Percentiles rank a stretch among this genome's conserved stretches.
These are phyloP conservation scores for Blastobotrys peoriensis DNA, from an alignment of 805 yeast genomes.

Conservation along the genomic window DNA sequence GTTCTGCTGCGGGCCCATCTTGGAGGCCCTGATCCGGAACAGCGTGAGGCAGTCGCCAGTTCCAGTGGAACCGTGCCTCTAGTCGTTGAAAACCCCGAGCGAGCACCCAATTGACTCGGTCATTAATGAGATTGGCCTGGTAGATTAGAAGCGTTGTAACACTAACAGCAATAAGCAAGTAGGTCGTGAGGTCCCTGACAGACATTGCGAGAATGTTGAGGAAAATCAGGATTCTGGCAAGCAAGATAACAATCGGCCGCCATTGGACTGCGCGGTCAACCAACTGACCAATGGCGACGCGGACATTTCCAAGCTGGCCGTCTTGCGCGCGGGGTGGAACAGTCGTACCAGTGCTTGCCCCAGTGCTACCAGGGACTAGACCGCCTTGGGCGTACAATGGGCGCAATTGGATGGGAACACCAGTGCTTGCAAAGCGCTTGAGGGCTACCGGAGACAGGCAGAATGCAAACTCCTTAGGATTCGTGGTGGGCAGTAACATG, in stretches of 20 bases:
- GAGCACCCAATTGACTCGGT: not conserved
- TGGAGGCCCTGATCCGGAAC: too few relatives aligned
- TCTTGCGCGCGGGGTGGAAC: not conserved
- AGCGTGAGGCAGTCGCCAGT: too few relatives aligned
- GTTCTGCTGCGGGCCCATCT: too few relatives aligned
- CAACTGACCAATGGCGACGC: not conserved
- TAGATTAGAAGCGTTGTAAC: not conserved
- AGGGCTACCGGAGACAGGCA: conserved; percentile 8
- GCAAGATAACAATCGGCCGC: not conserved
- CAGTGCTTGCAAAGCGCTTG: not conserved
- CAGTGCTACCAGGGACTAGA: not conserved
- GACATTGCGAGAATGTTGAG: not conserved
- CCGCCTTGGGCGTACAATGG: not conserved
- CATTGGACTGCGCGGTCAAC: not conserved
- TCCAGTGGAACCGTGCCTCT: too few relatives aligned
- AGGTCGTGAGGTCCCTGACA: not conserved
- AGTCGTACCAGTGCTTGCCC: not conserved
- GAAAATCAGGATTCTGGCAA: not conserved
- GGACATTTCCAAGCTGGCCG: not conserved
- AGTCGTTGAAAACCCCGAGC: too few relatives aligned
- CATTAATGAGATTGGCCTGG: not conserved
- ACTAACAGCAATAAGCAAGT: not conserved
- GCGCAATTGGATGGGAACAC: conserved; percentile 2
- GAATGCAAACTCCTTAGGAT: conserved; percentile 4
- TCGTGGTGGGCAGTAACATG: conserved; percentile 5